phyloP scores from a whole-genome alignment of 2,329 filamentous ascomycete genomes.

The Ophiostoma montium region DNA sequence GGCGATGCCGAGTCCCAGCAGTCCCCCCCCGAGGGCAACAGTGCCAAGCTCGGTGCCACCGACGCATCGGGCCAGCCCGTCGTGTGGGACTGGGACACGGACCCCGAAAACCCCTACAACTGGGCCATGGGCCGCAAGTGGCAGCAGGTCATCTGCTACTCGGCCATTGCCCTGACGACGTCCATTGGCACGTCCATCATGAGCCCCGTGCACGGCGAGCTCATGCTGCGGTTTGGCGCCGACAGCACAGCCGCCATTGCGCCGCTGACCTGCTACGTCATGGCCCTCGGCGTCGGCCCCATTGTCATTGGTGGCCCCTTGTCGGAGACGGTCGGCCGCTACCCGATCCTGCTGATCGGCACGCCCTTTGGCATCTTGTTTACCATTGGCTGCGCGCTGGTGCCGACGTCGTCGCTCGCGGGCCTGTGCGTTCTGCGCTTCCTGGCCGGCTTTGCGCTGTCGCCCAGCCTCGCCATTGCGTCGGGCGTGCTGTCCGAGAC shows the following conservation, averaged over 20 bases:
- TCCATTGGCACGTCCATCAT: slow-evolving; percentile 41
- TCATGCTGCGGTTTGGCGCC: slow-evolving; percentile 40
- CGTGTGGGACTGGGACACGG: slow-evolving; percentile 22
- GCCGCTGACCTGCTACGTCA: slow-evolving; percentile 43
- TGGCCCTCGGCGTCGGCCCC: slow-evolving; percentile 46
- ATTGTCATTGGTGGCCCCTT: slow-evolving; percentile 43
- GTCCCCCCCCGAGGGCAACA: not conserved
- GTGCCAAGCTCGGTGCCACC: no score
- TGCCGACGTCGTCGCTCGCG: slow-evolving; percentile 28
- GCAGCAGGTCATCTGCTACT: slow-evolving; percentile 24
- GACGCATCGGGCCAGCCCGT: slow-evolving; percentile 1
- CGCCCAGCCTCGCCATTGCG: slow-evolving; percentile 34
- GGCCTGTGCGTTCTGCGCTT: slow-evolving; percentile 40
- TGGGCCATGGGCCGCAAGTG: slow-evolving; percentile 31
- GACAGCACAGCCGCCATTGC: slow-evolving; percentile 42
- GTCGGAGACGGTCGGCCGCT: slow-evolving; percentile 42
- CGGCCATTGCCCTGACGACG: slow-evolving; percentile 28
- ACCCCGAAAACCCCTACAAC: slow-evolving; percentile 35
- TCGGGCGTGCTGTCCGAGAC: slow-evolving; percentile 36
- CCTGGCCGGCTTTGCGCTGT: slow-evolving; percentile 37
- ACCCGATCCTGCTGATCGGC: slow-evolving; percentile 33
- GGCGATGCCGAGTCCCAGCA: not conserved
- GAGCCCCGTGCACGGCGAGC: slow-evolving; percentile 29
- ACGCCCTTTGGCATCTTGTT: slow-evolving; percentile 38
- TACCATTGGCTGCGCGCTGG: slow-evolving; percentile 38